Conservation (phyloP, 2,329 filamentous ascomycete genomes). For the Xylariaceae sp. region DNA sequence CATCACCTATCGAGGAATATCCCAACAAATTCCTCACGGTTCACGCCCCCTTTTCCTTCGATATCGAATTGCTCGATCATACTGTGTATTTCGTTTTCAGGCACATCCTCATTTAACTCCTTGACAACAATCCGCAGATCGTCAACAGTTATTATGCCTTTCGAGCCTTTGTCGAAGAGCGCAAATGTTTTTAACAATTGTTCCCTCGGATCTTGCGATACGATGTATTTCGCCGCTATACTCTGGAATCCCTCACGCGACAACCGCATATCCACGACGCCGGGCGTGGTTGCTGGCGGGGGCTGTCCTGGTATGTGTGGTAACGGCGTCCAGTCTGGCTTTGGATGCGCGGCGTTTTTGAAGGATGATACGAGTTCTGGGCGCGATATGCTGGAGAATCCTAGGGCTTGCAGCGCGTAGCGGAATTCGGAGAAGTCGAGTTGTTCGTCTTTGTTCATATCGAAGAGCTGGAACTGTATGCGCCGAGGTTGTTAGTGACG, state of each 20-base stretch:
- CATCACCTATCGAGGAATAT: constrained; percentile 41
- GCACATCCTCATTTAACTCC: constrained; percentile 87
- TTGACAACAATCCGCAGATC: constrained; percentile 84
- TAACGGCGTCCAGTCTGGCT: constrained; percentile 53
- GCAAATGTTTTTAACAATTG: constrained; percentile 90
- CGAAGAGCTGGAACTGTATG: constrained; percentile 83
- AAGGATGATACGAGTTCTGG: constrained; percentile 79
- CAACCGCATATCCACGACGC: constrained; percentile 68
- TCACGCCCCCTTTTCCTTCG: constrained; percentile 80
- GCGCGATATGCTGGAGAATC: constrained; percentile 81
- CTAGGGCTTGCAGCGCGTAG: constrained; percentile 91
- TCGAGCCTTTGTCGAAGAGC: constrained; percentile 89
- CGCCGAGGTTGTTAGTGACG: neutral
- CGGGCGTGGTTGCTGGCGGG: constrained; percentile 50
- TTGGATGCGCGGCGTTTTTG: constrained; percentile 73
- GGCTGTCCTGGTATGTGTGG: constrained; percentile 42
- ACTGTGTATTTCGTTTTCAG: constrained; percentile 85
- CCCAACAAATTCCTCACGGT: constrained; percentile 66
- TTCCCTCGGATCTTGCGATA: constrained; percentile 79
- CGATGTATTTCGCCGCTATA: constrained; percentile 76
- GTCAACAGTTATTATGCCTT: constrained; percentile 85
- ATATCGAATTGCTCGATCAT: constrained; percentile 99
- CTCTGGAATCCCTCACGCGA: constrained; percentile 70
- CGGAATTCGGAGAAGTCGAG: constrained; percentile 99
- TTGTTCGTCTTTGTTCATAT: constrained; percentile 89